Evolutionary conservation across 257 asterid genomes (phyloP).

Genomic region (Penstemon newberryi): DNA sequence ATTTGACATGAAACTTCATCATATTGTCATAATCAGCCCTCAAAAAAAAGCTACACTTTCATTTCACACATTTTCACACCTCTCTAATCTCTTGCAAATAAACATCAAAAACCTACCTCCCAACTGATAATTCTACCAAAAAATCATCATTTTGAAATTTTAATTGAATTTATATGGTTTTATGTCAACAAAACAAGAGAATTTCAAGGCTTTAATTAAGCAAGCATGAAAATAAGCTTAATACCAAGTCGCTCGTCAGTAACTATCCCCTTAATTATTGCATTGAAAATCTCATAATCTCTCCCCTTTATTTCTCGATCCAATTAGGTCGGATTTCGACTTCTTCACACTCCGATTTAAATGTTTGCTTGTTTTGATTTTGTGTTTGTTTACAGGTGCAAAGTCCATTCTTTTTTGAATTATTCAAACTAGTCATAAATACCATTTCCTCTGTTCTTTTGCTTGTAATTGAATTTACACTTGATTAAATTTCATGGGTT

Average conservation of each 20-base stretch:
- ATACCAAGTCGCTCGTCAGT: constrained; percentile 52
- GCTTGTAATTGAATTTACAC: constrained; percentile 41
- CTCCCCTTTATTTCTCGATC: constrained; percentile 30
- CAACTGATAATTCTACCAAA: constrained; percentile 28
- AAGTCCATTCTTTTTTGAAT: constrained; percentile 48
- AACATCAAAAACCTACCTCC: constrained; percentile 33
- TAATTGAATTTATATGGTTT: not conserved
- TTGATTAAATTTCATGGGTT: constrained; percentile 26
- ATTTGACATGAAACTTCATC: constrained; percentile 23
- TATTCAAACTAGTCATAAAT: constrained; percentile 57
- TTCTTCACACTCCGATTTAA: constrained; percentile 38
- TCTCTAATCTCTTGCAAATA: constrained; percentile 16
- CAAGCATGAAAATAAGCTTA: constrained; percentile 1
- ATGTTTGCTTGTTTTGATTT: constrained; percentile 21
- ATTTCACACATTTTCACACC: constrained; percentile 14
- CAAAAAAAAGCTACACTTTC: constrained; percentile 19
- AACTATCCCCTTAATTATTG: constrained; percentile 42
- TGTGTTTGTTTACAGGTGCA: constrained; percentile 39
- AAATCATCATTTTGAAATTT: not conserved
- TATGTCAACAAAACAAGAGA: not conserved
- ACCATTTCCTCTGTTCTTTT: constrained; percentile 28
- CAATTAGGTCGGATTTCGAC: constrained; percentile 68
- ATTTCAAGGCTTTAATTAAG: constrained; percentile 10
- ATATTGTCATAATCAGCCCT: constrained; percentile 7
- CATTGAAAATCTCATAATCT: constrained; percentile 40